Conservation (phyloP, 1,139 yeast species). For the Candida tropicalis region DNA sequence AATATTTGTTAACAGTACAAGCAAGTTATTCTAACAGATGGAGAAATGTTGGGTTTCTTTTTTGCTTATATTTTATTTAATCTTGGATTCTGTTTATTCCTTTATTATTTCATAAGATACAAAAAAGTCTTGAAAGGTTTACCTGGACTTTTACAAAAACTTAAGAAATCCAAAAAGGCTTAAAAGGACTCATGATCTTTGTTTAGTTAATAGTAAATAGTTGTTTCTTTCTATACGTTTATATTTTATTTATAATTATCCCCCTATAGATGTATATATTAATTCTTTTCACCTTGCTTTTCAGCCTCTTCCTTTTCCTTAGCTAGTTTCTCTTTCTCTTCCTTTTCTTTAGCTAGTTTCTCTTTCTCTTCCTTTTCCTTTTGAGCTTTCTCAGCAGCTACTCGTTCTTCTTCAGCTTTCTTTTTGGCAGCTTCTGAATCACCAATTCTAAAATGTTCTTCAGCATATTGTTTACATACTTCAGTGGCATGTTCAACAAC, state of each 20-base stretch:
- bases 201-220: too few relatives aligned
- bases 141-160: constrained; percentile 4
- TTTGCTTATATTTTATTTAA: constrained; percentile 61
- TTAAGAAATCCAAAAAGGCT: constrained; percentile 12
- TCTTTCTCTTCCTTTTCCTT: constrained; percentile 4
- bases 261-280: too few relatives aligned
- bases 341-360: background rate
- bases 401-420: constrained; percentile 2
- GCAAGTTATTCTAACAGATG: constrained; percentile 52
- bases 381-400: background rate
- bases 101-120: constrained; percentile 26
- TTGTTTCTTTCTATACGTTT: too few relatives aligned
- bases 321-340: background rate
- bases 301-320: background rate
- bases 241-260: too few relatives aligned
- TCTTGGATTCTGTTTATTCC: constrained; percentile 25
- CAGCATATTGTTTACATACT: constrained; percentile 24
- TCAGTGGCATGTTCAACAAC: constrained; percentile 20
- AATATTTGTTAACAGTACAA: constrained; percentile 48
- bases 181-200: background rate
- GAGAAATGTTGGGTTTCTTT: constrained; percentile 67
- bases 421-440: constrained; percentile 6
- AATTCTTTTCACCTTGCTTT: background rate
- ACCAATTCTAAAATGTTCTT: constrained; percentile 14
- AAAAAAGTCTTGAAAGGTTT: constrained; percentile 15